phyloP scores from a whole-genome alignment of 2,329 filamentous ascomycete genomes.

The Colletotrichum sansevieriae region DNA sequence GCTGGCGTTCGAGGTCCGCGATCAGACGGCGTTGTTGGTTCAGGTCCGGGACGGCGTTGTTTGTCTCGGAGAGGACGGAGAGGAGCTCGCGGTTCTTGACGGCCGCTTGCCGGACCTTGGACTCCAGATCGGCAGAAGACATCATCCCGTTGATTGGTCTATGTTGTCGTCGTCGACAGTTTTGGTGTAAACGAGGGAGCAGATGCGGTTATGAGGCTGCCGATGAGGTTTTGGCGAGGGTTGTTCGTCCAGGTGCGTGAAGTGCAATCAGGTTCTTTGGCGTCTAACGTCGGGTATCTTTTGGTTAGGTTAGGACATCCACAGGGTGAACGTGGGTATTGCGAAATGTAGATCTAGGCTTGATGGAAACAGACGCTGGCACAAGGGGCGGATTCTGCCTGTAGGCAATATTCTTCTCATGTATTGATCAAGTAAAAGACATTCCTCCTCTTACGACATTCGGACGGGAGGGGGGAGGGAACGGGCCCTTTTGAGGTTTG shows the following conservation, averaged over 20 bases:
- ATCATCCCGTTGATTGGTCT: background rate
- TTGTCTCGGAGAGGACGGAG: conserved; percentile 60
- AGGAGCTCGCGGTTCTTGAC: conserved; percentile 60
- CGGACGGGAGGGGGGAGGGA: background rate
- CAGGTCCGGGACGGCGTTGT: conserved; percentile 61
- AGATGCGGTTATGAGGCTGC: background rate
- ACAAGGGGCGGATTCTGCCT: background rate
- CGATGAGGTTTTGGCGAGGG: too few species aligned
- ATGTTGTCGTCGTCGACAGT: too few species aligned
- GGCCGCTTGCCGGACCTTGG: conserved; percentile 55
- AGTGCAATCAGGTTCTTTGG: background rate
- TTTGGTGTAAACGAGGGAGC: background rate
- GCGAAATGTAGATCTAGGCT: background rate
- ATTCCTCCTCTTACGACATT: too few species aligned
- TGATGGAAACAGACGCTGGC: too few species aligned
- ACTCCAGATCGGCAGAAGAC: conserved; percentile 46
- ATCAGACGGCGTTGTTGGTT: conserved; percentile 61
- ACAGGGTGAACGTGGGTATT: background rate
- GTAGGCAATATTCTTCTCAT: background rate
- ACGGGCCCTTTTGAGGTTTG: conserved; percentile 5
- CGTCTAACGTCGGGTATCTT: background rate
- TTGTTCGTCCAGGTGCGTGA: too few species aligned
- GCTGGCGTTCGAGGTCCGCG: conserved; percentile 58
- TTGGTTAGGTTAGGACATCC: background rate
- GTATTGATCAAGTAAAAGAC: background rate